These are phyloP conservation scores for Penicillium palitans DNA, from an alignment of 2,329 filamentous ascomycete species.

Conservation along the genomic window DNA sequence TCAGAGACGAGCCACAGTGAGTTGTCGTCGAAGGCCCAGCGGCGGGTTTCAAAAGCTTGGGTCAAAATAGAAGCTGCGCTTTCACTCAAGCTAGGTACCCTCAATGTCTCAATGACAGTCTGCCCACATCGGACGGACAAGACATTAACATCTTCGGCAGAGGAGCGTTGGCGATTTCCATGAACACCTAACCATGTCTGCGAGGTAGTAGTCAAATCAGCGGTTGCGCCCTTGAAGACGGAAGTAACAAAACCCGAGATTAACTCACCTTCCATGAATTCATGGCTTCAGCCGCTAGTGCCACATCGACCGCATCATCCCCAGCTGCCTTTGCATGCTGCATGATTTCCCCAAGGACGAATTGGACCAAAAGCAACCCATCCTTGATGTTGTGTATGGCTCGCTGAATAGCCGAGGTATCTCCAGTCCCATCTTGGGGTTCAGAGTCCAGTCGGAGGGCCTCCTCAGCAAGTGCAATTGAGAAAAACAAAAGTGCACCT, in stretches of 20 bases:
- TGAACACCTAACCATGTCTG: constrained; percentile 41
- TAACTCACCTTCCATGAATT: constrained; percentile 39
- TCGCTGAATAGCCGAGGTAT: constrained; percentile 16
- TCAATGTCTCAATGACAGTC: constrained; percentile 34
- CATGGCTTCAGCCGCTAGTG: constrained; percentile 37
- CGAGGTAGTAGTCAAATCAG: not conserved
- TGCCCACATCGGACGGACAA: constrained; percentile 37
- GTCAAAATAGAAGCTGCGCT: constrained; percentile 23
- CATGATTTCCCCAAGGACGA: constrained; percentile 8
- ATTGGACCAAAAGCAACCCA: constrained; percentile 40
- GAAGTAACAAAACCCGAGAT: not conserved
- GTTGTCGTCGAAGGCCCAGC: constrained; percentile 20
- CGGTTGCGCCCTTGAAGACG: not conserved
- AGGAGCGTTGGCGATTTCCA: constrained; percentile 20
- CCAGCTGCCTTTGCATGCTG: constrained; percentile 31
- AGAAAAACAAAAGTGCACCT: constrained; percentile 41
- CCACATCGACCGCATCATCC: constrained; percentile 21
- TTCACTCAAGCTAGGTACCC: constrained; percentile 21
- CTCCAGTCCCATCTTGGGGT: constrained; percentile 15
- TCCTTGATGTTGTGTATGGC: constrained; percentile 36
- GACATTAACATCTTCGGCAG: constrained; percentile 11
- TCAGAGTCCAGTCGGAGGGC: constrained; percentile 26
- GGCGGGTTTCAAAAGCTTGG: constrained; percentile 23
- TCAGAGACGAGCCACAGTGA: constrained; percentile 11
- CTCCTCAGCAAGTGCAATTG: constrained; percentile 44